phyloP scores from a whole-genome alignment of 345 rosid genomes.

The Populus simonii region DNA sequence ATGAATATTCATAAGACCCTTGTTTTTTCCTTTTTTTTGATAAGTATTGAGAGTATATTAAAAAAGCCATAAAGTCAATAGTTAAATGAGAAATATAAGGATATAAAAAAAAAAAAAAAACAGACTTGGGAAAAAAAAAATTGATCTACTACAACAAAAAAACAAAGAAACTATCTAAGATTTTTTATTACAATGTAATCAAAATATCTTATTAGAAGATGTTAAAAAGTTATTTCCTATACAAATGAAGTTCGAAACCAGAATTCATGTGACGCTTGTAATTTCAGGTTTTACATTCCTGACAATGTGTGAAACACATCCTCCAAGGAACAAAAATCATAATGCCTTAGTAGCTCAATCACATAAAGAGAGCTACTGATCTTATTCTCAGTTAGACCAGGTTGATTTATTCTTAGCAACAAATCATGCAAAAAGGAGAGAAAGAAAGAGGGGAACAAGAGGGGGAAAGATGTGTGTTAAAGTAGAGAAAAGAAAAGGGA shows the following conservation, averaged over 20 bases:
- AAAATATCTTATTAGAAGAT: no score
- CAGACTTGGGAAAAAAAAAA: no score
- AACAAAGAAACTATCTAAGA: no score
- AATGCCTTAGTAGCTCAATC: conserved; percentile 58
- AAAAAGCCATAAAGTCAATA: no score
- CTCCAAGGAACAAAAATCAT: conserved; percentile 47
- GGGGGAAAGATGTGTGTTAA: conserved; percentile 15
- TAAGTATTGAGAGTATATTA: no score
- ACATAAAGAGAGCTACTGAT: conserved; percentile 43
- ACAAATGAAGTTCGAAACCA: no score
- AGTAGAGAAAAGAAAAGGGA: conserved; percentile 18
- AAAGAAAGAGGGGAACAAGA: neutral
- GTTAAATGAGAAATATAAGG: no score
- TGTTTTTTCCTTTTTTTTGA: no score
- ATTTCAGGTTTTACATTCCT: conserved; percentile 25
- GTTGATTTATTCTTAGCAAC: conserved; percentile 29
- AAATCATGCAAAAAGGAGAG: conserved; percentile 40
- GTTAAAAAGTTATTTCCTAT: no score
- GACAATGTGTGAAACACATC: conserved; percentile 38
- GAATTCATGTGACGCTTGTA: neutral
- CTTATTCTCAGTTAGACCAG: conserved; percentile 45
- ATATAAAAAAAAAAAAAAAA: no score
- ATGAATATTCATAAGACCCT: conserved; percentile 11
- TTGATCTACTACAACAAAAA: no score
- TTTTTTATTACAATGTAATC: no score